Percentiles rank a stretch among this genome's conserved stretches.
phyloP scores from a whole-genome alignment of 306 rosid genomes.

The Urtica urens region DNA sequence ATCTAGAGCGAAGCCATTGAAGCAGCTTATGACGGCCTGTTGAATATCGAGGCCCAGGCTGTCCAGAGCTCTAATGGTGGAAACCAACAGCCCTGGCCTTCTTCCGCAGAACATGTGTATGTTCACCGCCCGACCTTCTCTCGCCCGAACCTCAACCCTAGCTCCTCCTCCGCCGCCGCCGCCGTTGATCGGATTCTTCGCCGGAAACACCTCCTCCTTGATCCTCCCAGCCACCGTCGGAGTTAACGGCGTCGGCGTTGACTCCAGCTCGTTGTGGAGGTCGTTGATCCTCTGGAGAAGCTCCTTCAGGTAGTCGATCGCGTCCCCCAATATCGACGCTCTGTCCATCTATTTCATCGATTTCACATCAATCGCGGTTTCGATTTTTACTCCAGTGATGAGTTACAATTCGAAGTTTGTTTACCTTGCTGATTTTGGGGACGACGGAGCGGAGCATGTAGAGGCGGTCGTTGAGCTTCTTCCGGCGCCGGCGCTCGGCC shows the following conservation, averaged over 20 bases:
- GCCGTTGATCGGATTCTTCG: too few relatives aligned
- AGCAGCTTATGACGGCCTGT: constrained; percentile 97
- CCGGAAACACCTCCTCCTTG: constrained; percentile 84
- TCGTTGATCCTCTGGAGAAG: constrained; percentile 80
- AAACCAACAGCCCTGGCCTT: constrained; percentile 82
- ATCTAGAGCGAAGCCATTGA: constrained; percentile 93
- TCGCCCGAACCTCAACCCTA: constrained; percentile 84
- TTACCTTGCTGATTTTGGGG: constrained; percentile 96
- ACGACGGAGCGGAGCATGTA: constrained; percentile 97
- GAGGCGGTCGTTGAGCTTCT: constrained; percentile 92
- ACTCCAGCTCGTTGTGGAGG: constrained; percentile 79
- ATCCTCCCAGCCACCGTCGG: constrained; percentile 67
- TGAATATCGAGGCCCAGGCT: constrained; percentile 89
- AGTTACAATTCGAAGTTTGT: neutral
- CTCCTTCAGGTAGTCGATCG: constrained; percentile 92
- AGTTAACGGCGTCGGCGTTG: constrained; percentile 72
- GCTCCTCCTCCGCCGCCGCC: too few relatives aligned
- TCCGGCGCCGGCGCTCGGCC: constrained; percentile 97
- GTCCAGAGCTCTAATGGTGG: constrained; percentile 84
- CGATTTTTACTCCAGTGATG: too few relatives aligned
- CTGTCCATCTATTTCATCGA: constrained; percentile 64
- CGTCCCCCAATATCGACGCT: constrained; percentile 98
- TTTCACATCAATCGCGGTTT: neutral
- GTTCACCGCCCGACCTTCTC: constrained; percentile 92
- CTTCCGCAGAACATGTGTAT: constrained; percentile 95